These are phyloP conservation scores for Deakozyma indianensis DNA, from an alignment of 805 yeast genomes.

Conservation along the genomic window DNA sequence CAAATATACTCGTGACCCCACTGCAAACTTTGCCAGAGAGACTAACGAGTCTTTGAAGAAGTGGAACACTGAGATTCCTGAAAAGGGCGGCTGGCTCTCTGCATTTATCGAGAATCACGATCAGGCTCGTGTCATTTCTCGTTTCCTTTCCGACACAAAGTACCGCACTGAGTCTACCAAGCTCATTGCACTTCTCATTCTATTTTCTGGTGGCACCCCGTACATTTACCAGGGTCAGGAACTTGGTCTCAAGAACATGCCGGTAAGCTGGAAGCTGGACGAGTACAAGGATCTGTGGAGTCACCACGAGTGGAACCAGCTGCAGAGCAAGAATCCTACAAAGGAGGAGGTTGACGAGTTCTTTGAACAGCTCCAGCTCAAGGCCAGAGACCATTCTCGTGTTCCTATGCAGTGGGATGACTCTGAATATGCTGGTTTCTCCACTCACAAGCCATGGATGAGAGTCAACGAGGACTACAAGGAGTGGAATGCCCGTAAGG, in stretches of 20 bases:
- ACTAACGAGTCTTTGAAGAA: slow-evolving; percentile 8
- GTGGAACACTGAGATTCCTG: slow-evolving; percentile 23
- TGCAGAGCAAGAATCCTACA: not conserved
- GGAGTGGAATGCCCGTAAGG: slow-evolving; percentile 34
- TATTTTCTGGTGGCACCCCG: slow-evolving; percentile 38
- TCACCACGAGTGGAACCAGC: slow-evolving; percentile 26
- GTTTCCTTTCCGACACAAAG: slow-evolving; percentile 33
- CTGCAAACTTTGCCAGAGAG: slow-evolving; percentile 1
- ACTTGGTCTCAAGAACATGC: slow-evolving; percentile 38
- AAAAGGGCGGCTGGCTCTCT: slow-evolving; percentile 35
- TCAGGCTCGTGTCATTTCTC: slow-evolving; percentile 39
- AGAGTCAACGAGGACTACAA: slow-evolving; percentile 34
- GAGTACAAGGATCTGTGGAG: slow-evolving; percentile 38
- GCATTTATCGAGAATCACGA: slow-evolving; percentile 45
- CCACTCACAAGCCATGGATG: slow-evolving; percentile 38
- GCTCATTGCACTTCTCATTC: slow-evolving; percentile 31
- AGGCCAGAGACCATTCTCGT: slow-evolving; percentile 40
- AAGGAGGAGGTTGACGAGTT: slow-evolving; percentile 2
- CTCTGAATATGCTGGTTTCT: slow-evolving; percentile 32
- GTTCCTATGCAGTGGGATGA: slow-evolving; percentile 44
- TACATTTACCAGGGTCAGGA: slow-evolving; percentile 51
- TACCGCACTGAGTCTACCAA: slow-evolving; percentile 30
- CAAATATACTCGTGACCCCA: not conserved
- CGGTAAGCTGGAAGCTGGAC: slow-evolving; percentile 30
- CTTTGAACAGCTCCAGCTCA: slow-evolving; percentile 16